Percentiles rank a stretch among this genome's conserved stretches.
phyloP scores from a whole-genome alignment of 768 basidiomycete genomes.

The Phlegmacium glaucopus region DNA sequence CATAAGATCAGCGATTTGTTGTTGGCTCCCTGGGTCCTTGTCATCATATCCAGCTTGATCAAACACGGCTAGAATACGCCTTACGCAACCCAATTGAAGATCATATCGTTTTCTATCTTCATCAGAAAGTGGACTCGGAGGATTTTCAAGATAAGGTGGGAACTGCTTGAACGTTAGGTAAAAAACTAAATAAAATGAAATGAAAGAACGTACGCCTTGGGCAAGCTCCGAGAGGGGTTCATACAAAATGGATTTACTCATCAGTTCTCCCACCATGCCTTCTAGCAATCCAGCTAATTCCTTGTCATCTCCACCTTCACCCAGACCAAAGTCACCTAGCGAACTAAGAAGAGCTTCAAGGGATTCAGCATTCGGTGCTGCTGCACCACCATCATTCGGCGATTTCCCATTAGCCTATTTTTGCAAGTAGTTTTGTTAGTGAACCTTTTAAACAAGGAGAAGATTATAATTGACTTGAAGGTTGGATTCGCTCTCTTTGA shows the following conservation, averaged over 20 bases:
- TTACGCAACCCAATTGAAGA: conserved; percentile 55
- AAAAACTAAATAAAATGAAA: not conserved
- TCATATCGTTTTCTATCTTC: conserved; percentile 65
- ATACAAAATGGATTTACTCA: conserved; percentile 82
- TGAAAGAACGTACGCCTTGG: conserved; percentile 48
- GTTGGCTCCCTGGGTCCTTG: conserved; percentile 40
- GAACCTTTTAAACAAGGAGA: too few relatives aligned
- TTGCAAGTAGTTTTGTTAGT: too few relatives aligned
- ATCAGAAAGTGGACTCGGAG: conserved; percentile 47
- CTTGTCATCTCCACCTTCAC: conserved; percentile 36
- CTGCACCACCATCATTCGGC: conserved; percentile 15
- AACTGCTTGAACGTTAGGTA: conserved; percentile 43
- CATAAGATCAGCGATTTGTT: conserved; percentile 66
- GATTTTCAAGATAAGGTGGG: conserved; percentile 66
- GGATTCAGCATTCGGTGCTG: conserved; percentile 27
- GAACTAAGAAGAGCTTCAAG: conserved; percentile 53
- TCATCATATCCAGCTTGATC: conserved; percentile 60
- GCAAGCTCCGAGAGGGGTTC: conserved; percentile 81
- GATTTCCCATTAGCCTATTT: too few relatives aligned
- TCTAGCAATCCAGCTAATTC: conserved; percentile 71
- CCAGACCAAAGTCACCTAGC: conserved; percentile 36
- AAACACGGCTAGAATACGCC: conserved; percentile 60
- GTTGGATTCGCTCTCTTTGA: conserved; percentile 64
- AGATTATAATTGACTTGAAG: conserved; percentile 32
- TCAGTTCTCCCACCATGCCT: conserved; percentile 75